Conservation (phyloP, 306 rosid genomes). For the Sesbania bispinosa region DNA sequence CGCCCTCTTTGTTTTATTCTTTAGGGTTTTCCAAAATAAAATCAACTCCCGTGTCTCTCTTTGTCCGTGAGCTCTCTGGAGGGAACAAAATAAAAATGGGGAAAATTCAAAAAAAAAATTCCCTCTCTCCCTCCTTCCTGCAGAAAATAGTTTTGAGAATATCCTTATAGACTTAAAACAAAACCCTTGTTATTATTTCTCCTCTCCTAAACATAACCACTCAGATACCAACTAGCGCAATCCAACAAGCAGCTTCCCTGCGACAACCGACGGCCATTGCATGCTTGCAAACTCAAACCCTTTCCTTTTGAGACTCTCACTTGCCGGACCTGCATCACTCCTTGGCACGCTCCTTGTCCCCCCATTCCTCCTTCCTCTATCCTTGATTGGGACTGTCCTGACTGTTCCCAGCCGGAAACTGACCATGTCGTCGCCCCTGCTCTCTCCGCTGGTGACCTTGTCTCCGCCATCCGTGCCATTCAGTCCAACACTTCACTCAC, state of each 20-base stretch:
- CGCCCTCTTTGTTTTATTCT: too few species aligned
- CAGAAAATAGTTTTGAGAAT: too few species aligned
- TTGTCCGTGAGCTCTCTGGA: too few species aligned
- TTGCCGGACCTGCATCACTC: slow-evolving; percentile 47
- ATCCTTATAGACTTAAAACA: too few species aligned
- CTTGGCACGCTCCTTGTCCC: slow-evolving; percentile 54
- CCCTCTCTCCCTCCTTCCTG: too few species aligned
- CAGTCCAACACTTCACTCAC: slow-evolving; percentile 52
- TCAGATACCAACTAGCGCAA: neutral
- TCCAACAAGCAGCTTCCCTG: slow-evolving; percentile 18
- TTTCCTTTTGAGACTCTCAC: slow-evolving; percentile 26
- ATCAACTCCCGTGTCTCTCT: too few species aligned
- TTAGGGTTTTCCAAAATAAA: too few species aligned
- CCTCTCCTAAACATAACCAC: neutral
- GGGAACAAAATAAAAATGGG: neutral
- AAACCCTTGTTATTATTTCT: too few species aligned
- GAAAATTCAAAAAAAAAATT: neutral
- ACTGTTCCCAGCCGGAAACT: slow-evolving; percentile 32
- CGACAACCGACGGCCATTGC: slow-evolving; percentile 30
- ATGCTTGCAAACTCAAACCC: slow-evolving; percentile 47
- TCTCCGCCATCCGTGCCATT: slow-evolving; percentile 51
- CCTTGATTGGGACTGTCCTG: slow-evolving; percentile 56
- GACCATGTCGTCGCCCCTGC: neutral
- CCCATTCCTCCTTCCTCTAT: slow-evolving; percentile 23
- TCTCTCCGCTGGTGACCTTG: slow-evolving; percentile 2